Percentiles rank a stretch among this genome's conserved stretches.
phyloP scores from a whole-genome alignment of 768 basidiomycete genomes.

The Trametes cinnabarina region DNA sequence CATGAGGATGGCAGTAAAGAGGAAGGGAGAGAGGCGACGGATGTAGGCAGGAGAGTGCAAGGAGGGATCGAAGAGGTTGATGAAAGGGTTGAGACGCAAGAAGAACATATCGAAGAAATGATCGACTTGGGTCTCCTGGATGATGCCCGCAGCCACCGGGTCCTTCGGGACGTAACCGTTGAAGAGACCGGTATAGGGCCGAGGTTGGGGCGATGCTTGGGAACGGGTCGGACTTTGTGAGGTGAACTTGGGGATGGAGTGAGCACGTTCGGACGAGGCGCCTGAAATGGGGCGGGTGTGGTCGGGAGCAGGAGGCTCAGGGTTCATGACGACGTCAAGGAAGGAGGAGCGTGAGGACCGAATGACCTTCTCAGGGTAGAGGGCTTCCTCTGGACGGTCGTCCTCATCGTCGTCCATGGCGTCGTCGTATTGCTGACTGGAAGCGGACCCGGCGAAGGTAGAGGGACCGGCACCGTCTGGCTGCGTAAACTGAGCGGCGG shows the following conservation, averaged over 20 bases:
- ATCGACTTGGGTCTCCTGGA: constrained; percentile 67
- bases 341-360: constrained; percentile 69
- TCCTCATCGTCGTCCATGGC: constrained; percentile 69
- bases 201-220: constrained; percentile 14
- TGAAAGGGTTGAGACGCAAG: constrained; percentile 82
- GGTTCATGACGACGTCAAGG: constrained; percentile 81
- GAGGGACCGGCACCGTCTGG: constrained; percentile 23
- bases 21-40: constrained; percentile 74
- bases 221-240: constrained; percentile 18
- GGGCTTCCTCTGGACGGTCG: constrained; percentile 58
- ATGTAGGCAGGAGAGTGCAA: constrained; percentile 80
- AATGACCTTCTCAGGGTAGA: constrained; percentile 76
- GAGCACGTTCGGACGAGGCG: constrained; percentile 29
- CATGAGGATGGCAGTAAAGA: constrained; percentile 84
- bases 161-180: constrained; percentile 37
- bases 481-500: constrained; percentile 24
- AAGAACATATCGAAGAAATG: constrained; percentile 77
- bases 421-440: constrained; percentile 38
- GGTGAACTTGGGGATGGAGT: constrained; percentile 3
- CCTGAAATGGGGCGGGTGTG: constrained; percentile 25
- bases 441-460: constrained; percentile 35
- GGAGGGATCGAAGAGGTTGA: constrained; percentile 86
- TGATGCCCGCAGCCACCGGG: constrained; percentile 68
- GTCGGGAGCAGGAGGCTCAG: constrained; percentile 46
- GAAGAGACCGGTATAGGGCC: constrained; percentile 4